phyloP scores from a whole-genome alignment of 129 eudicot genomes.

The Lactuca saligna region DNA sequence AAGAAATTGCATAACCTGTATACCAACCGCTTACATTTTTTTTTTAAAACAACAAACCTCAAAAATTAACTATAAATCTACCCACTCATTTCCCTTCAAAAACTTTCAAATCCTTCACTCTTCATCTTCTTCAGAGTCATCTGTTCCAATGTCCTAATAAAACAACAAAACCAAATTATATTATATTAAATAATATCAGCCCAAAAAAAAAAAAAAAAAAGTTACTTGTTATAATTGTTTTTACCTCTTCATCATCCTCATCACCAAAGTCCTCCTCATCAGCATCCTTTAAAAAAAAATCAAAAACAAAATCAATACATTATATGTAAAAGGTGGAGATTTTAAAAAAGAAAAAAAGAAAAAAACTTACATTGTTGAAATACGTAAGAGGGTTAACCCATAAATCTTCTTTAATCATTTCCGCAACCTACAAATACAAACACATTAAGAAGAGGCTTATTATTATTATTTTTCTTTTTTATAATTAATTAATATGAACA shows the following conservation, averaged over 20 bases:
- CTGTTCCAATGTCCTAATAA: constrained; percentile 59
- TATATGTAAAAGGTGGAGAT: no score
- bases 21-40: background rate
- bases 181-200: background rate
- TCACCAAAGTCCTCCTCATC: constrained; percentile 62
- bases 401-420: constrained; percentile 86
- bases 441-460: background rate
- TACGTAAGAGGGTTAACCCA: constrained; percentile 92
- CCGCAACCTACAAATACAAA: constrained; percentile 66
- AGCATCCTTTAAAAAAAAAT: constrained; percentile 53
- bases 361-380: constrained; percentile 59
- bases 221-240: background rate
- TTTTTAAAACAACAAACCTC: constrained; percentile 1
- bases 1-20: background rate
- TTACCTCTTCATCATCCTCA: constrained; percentile 74
- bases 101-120: constrained; percentile 20
- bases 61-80: constrained; percentile 25
- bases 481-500: background rate
- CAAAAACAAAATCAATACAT: background rate
- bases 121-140: constrained; percentile 48
- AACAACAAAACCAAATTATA: background rate
- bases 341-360: background rate
- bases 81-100: background rate
- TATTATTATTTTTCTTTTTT: background rate
- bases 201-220: background rate